Percentiles rank a stretch among this genome's conserved stretches.
These are phyloP conservation scores for Coemansia asiatica DNA, from an alignment of 192 early-diverging fungal genomes.

Conservation along the genomic window DNA sequence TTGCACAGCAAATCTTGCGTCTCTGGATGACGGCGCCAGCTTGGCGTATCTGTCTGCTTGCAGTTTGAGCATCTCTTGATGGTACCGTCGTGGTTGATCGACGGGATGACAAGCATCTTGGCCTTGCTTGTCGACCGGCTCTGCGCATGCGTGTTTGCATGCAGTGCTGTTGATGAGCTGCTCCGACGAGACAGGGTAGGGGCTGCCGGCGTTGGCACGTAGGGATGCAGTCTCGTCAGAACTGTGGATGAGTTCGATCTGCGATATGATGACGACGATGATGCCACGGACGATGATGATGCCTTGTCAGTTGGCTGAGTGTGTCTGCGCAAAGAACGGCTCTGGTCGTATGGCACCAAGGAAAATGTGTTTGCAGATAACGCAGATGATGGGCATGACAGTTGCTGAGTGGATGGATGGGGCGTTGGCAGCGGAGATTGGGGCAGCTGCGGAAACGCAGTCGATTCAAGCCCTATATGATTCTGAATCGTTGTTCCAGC, in stretches of 20 bases:
- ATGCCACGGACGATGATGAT: neutral
- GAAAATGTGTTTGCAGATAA: neutral
- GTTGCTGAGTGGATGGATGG: neutral
- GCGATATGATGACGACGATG: neutral
- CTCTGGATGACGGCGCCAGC: conserved; percentile 67
- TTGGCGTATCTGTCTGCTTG: conserved; percentile 58
- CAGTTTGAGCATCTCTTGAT: conserved; percentile 62
- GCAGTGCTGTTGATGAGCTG: conserved; percentile 2
- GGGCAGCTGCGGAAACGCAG: neutral
- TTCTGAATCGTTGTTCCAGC: neutral
- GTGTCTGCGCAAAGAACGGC: conserved; percentile 2
- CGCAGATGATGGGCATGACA: neutral
- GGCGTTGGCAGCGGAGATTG: neutral
- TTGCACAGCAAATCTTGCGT: conserved; percentile 66
- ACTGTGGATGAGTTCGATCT: conserved; percentile 1
- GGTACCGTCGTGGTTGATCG: conserved; percentile 47
- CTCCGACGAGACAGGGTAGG: conserved; percentile 9
- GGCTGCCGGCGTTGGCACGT: neutral
- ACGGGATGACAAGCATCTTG: conserved; percentile 27
- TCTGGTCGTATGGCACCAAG: neutral
- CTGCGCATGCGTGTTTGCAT: neutral
- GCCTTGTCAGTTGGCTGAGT: neutral
- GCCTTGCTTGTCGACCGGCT: neutral
- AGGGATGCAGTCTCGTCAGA: conserved; percentile 1
- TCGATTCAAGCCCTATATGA: neutral